Evolutionary conservation across 2,329 filamentous ascomycete genomes (phyloP).

Genomic region (Cytospora chrysosperma): DNA sequence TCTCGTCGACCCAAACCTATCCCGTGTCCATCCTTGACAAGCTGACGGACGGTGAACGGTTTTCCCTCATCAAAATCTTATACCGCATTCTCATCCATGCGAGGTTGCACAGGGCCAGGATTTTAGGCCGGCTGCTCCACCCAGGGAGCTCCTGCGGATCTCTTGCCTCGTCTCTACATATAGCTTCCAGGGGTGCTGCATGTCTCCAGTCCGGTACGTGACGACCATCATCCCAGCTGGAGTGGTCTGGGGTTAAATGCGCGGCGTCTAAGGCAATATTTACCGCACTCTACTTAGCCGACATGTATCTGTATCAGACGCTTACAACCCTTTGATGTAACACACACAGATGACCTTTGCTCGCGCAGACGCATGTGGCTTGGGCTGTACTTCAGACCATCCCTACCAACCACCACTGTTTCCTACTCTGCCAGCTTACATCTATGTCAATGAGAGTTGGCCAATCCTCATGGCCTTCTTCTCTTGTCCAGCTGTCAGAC

Average conservation of each 20-base stretch:
- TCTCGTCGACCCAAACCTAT: not conserved
- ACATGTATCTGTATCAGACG: conserved; percentile 3
- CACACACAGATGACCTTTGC: not conserved
- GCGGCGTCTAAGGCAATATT: conserved; percentile 3
- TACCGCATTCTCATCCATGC: not conserved
- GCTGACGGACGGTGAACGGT: not conserved
- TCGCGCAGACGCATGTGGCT: not conserved
- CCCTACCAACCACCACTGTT: not conserved
- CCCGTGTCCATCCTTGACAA: not conserved
- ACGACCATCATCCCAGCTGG: not conserved
- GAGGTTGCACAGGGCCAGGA: conserved; percentile 7
- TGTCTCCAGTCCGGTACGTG: conserved; percentile 10
- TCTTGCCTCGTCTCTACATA: conserved; percentile 8
- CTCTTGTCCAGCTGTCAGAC: conserved; percentile 11
- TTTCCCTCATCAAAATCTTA: not conserved
- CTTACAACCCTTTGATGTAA: not conserved
- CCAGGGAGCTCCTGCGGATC: conserved; percentile 4
- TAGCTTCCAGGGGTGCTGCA: no score
- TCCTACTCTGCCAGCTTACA: not conserved
- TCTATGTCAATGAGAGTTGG: not conserved
- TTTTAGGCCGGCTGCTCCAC: not conserved
- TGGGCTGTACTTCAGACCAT: not conserved
- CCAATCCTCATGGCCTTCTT: conserved; percentile 7
- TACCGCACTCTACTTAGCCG: conserved; percentile 4
- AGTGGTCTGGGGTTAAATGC: conserved; percentile 2